Conservation (phyloP, 2,329 filamentous ascomycete species). For the Eurotiales sp. region DNA sequence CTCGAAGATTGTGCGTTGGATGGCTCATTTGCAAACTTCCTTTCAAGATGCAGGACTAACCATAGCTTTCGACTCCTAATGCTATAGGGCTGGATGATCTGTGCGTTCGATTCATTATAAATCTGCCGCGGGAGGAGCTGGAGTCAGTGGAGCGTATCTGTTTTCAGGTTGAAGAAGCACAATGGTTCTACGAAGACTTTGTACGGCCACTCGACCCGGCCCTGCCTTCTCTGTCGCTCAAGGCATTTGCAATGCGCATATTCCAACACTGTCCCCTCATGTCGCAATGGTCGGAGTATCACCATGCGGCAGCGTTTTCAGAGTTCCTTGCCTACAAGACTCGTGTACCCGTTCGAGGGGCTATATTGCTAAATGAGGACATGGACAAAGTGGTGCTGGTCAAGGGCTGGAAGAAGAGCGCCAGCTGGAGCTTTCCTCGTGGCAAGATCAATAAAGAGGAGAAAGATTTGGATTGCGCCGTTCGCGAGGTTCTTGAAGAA, state of each 20-base stretch:
- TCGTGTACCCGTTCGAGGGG: conserved; percentile 86
- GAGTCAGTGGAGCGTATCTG: conserved; percentile 89
- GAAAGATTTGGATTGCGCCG: conserved; percentile 85
- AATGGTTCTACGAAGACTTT: conserved; percentile 99
- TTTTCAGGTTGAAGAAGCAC: conserved; percentile 97
- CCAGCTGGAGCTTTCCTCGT: conserved; percentile 93
- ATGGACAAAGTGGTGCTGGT: conserved; percentile 94
- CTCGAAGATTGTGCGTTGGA: conserved; percentile 74
- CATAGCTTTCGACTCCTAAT: conserved; percentile 11
- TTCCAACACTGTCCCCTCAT: conserved; percentile 93
- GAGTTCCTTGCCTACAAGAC: conserved; percentile 94
- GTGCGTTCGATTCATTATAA: conserved; percentile 96
- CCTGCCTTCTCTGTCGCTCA: conserved; percentile 79
- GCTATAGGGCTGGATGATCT: conserved; percentile 86
- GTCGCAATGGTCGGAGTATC: conserved; percentile 71
- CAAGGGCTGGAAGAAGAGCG: conserved; percentile 95
- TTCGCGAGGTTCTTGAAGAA: conserved; percentile 93
- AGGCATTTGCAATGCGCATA: conserved; percentile 81
- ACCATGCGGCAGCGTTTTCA: conserved; percentile 79
- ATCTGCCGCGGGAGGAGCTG: conserved; percentile 87
- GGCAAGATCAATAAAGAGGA: conserved; percentile 99
- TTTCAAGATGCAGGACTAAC: conserved; percentile 20
- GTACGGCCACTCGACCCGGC: conserved; percentile 83
- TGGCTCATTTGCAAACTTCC: not conserved
- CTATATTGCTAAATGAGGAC: conserved; percentile 85